These are phyloP conservation scores for Lentinula edodes DNA, from an alignment of 768 basidiomycete species.

Conservation along the genomic window DNA sequence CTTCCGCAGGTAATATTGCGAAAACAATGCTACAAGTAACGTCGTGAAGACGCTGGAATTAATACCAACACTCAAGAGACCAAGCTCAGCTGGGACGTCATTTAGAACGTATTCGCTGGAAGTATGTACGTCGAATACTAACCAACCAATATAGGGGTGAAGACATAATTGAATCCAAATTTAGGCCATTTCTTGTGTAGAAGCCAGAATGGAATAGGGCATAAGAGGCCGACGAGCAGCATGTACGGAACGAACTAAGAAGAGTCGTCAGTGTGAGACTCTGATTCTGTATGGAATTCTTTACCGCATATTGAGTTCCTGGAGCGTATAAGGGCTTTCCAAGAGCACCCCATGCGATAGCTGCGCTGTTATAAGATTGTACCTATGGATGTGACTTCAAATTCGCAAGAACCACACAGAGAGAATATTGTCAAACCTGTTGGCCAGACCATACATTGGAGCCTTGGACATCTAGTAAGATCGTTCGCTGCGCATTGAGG, in stretches of 20 bases:
- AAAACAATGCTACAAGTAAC: conserved; percentile 22
- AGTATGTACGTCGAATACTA: conserved; percentile 8
- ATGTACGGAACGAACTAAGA: conserved; percentile 36
- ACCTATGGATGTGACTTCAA: conserved; percentile 16
- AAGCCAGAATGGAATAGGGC: conserved; percentile 49
- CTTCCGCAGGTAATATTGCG: conserved; percentile 33
- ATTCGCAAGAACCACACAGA: neutral
- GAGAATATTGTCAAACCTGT: conserved; percentile 23
- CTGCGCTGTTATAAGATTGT: conserved; percentile 44
- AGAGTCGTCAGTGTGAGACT: conserved; percentile 4
- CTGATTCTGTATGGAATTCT: conserved; percentile 6
- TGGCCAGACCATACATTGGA: conserved; percentile 53
- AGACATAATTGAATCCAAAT: conserved; percentile 38
- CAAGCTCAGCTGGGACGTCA: conserved; percentile 9
- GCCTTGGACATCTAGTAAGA: conserved; percentile 40
- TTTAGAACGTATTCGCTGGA: neutral
- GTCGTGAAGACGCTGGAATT: conserved; percentile 25
- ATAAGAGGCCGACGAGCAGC: conserved; percentile 39
- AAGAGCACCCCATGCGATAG: conserved; percentile 52
- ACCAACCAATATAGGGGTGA: conserved; percentile 30
- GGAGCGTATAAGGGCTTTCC: conserved; percentile 40
- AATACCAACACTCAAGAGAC: conserved; percentile 31
- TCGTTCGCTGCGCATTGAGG: conserved; percentile 26
- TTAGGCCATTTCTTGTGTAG: conserved; percentile 42
- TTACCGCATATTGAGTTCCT: conserved; percentile 38